Evolutionary conservation across 805 yeast genomes (phyloP).

Genomic region (Sungouiozyma intestinalis): DNA sequence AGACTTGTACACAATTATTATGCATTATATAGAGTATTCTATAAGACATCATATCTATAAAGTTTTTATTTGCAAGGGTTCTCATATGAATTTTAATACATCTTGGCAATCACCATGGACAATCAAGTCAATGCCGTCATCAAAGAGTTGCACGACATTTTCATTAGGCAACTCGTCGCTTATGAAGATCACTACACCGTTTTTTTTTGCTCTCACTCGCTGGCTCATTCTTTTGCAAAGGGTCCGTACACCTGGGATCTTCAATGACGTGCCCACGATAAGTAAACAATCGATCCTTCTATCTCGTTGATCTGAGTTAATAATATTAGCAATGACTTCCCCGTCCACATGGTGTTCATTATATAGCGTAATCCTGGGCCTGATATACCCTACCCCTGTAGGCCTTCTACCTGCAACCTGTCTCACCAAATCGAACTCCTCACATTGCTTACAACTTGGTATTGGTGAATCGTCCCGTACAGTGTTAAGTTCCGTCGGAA

Average conservation of each 20-base stretch:
- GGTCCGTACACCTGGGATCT: conserved; percentile 67
- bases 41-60: neutral
- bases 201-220: conserved; percentile 29
- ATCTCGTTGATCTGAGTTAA: conserved; percentile 49
- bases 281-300: conserved; percentile 65
- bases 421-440: conserved; percentile 46
- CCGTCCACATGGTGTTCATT: conserved; percentile 80
- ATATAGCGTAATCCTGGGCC: conserved; percentile 62
- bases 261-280: conserved; percentile 76
- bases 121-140: conserved; percentile 39
- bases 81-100: conserved; percentile 28
- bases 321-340: conserved; percentile 69
- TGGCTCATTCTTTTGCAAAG: conserved; percentile 48
- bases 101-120: conserved; percentile 59
- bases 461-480: conserved; percentile 6
- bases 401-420: conserved; percentile 51
- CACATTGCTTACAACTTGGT: conserved; percentile 59
- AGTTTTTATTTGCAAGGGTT: neutral
- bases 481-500: conserved; percentile 19
- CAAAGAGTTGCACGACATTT: conserved; percentile 39
- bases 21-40: neutral
- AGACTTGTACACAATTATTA: neutral
- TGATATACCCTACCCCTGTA: conserved; percentile 50
- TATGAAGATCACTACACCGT: conserved; percentile 48
- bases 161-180: conserved; percentile 46